Evolutionary conservation across 73 alveolate genomes (phyloP), one percentile per base, ranked within the genome.

Genomic region (Blepharisma stoltei): DNA sequence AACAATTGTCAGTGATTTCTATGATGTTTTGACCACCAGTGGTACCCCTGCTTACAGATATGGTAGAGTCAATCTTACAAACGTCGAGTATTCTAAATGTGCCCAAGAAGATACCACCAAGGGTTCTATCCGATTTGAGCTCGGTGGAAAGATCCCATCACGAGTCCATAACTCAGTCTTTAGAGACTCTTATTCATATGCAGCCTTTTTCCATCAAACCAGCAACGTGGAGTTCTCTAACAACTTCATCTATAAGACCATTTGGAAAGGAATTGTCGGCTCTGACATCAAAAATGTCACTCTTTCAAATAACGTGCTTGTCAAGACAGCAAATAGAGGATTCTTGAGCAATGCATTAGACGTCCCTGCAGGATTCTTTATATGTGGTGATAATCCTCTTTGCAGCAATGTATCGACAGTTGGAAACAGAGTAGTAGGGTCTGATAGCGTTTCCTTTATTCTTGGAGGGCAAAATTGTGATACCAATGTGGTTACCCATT

Each of bases 321-420:
- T 60, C 0, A 60, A 38, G 18, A 20, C 23, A 14, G 14, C 14
- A 14, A 11, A 60, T 2, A 60, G 73, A 60, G 45, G 45, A 14
- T 60, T 14, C 23, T n/a, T 60, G 14, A 14, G 18, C 14, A 25
- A 11, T 60, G 23, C 23, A 18, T 9, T n/a, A 18, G 73, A 60
- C 23, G 73, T 38, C 38, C 23, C 73, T 20, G 73, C 73, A 60
- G 73, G 73, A 9, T 60, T 60, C 23, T 25, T 20, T 25, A 25
- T 60, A 1, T 60, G 73, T 38, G 11, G 48, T 18, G 46, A 38
- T 38, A 25, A 14, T 20, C 49, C 73, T 20, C 14, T 20, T 25
- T 60, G 73, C 5, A 32, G 41, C 41, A 20, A n/a, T 9, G 14
- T 60, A 1, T 9, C 37, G 38, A n/a, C 23, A 1, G 5, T 38